phyloP scores from a whole-genome alignment of 768 basidiomycete genomes.

The Leccinum subtestaceum region DNA sequence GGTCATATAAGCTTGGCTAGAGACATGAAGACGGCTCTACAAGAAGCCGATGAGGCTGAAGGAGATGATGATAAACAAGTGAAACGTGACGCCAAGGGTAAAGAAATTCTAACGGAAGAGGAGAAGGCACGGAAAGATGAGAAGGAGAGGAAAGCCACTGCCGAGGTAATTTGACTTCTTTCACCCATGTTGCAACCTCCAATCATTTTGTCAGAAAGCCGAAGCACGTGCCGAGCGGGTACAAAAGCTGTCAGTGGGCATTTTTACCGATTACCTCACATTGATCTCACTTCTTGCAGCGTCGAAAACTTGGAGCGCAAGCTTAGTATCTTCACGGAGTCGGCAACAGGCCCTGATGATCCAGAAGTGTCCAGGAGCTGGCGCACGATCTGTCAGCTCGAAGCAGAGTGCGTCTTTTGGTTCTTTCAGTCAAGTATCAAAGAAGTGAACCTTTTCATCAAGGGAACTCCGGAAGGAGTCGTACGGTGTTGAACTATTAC shows the following conservation, averaged over 20 bases:
- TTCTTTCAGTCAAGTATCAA: neutral
- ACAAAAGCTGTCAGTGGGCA: slow-evolving; percentile 47
- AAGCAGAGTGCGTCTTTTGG: slow-evolving; percentile 65
- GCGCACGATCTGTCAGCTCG: slow-evolving; percentile 73
- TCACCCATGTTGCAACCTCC: slow-evolving; percentile 1
- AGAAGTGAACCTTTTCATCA: slow-evolving; percentile 27
- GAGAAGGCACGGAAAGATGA: slow-evolving; percentile 75
- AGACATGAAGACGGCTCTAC: slow-evolving; percentile 91
- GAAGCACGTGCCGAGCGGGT: slow-evolving; percentile 76
- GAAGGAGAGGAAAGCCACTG: slow-evolving; percentile 59
- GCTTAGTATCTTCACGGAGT: slow-evolving; percentile 85
- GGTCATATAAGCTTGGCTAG: slow-evolving; percentile 83
- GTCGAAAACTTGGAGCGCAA: slow-evolving; percentile 79
- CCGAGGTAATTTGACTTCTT: slow-evolving; percentile 51
- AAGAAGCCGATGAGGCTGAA: slow-evolving; percentile 78
- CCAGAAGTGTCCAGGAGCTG: slow-evolving; percentile 68
- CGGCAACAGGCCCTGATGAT: slow-evolving; percentile 67
- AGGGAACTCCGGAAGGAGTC: slow-evolving; percentile 84
- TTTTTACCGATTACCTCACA: neutral
- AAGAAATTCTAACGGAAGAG: slow-evolving; percentile 58
- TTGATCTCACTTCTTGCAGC: slow-evolving; percentile 14
- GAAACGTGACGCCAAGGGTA: slow-evolving; percentile 51
- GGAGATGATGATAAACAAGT: slow-evolving; percentile 40
- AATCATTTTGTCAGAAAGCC: slow-evolving; percentile 56
- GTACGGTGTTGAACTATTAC: slow-evolving; percentile 82